A percentile compares a stretch with the other conserved stretches of the same genome.
Evolutionary conservation across 495 filamentous ascomycete species (phyloP).

Genomic region (Talaromyces thailandensis): DNA sequence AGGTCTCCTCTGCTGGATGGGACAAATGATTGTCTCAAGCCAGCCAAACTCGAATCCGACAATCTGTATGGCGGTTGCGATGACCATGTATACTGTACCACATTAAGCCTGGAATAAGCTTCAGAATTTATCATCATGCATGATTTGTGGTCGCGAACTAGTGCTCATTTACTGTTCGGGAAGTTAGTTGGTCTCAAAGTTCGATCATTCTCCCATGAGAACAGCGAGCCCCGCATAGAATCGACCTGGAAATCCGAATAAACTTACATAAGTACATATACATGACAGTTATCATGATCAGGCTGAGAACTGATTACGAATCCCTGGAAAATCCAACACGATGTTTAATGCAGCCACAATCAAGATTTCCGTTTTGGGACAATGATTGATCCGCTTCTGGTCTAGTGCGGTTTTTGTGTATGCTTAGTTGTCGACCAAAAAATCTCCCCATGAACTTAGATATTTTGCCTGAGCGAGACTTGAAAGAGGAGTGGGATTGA

Average conservation of each 20-base stretch:
- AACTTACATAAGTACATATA: too few species aligned
- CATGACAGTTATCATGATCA: too few species aligned
- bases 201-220: neutral
- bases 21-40: too few species aligned
- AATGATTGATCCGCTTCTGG: neutral
- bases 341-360: neutral
- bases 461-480: neutral
- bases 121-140: neutral
- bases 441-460: neutral
- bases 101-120: too few species aligned
- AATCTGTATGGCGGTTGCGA: too few species aligned
- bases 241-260: too few species aligned
- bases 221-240: too few species aligned
- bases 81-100: too few species aligned
- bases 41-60: too few species aligned
- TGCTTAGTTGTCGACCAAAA: neutral
- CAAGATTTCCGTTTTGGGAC: neutral
- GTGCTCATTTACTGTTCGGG: neutral
- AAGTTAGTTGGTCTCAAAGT: neutral
- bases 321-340: neutral
- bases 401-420: neutral
- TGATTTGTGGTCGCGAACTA: neutral
- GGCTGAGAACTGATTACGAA: neutral
- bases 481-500: too few species aligned
- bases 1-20: too few species aligned